Evolutionary conservation across 192 early-diverging fungal genomes (phyloP).

Genomic region (Mortierella claussenii): DNA sequence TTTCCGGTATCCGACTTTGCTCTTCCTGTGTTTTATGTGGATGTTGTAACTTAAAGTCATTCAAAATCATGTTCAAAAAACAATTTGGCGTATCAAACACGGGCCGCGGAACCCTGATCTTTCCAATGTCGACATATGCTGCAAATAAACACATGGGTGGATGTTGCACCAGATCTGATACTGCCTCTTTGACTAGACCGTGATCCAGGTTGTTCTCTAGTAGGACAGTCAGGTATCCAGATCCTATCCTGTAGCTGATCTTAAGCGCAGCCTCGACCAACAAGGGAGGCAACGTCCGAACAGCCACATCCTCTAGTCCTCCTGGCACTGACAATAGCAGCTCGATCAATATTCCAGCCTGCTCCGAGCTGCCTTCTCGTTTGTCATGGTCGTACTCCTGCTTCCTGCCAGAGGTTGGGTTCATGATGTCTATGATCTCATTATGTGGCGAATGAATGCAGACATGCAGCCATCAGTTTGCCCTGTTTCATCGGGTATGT

Average conservation of each 20-base stretch:
- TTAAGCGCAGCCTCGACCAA: conserved; percentile 11
- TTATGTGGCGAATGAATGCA: no score
- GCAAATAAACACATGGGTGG: conserved; percentile 38
- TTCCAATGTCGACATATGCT: conserved; percentile 24
- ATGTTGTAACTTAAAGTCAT: background rate
- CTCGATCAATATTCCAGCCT: conserved; percentile 2
- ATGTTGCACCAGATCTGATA: conserved; percentile 20
- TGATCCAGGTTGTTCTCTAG: background rate
- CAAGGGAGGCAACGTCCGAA: background rate
- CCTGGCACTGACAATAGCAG: conserved; percentile 33
- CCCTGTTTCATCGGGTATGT: background rate
- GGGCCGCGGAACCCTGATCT: conserved; percentile 10
- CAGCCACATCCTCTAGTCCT: conserved; percentile 38
- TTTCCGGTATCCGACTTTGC: no score
- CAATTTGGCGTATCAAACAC: conserved; percentile 6
- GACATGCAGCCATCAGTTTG: background rate
- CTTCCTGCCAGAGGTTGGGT: no score
- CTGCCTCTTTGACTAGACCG: background rate
- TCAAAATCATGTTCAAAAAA: background rate
- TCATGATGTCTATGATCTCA: conserved; percentile 1
- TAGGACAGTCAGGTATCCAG: conserved; percentile 15
- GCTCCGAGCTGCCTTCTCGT: background rate
- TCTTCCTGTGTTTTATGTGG: background rate
- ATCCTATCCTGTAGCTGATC: conserved; percentile 25
- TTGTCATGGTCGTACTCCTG: background rate